phyloP scores from a whole-genome alignment of 1,139 yeast species.

The Scheffersomyces quercinus region DNA sequence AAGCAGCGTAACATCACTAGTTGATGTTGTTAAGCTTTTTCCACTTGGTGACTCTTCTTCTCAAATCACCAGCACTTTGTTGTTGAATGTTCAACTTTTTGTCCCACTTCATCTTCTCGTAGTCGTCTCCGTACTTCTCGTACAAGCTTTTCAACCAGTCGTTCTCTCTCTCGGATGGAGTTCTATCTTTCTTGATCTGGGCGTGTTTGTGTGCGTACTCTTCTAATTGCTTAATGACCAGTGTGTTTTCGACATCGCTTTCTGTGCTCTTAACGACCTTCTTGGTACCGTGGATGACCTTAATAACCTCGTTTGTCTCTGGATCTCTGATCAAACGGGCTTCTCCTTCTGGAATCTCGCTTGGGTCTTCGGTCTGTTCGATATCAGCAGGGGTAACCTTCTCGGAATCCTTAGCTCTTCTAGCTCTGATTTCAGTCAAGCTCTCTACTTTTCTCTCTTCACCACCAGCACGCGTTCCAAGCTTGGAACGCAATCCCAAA shows the following conservation, averaged over 20 bases:
- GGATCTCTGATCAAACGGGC: conserved; percentile 76
- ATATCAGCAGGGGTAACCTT: conserved; percentile 38
- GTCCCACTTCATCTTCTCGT: conserved; percentile 90
- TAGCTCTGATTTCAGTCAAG: conserved; percentile 30
- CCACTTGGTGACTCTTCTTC: conserved; percentile 68
- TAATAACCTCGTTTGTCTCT: conserved; percentile 65
- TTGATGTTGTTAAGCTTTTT: conserved; percentile 44
- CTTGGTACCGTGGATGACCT: conserved; percentile 71
- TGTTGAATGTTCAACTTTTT: conserved; percentile 79
- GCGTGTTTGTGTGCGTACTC: conserved; percentile 58
- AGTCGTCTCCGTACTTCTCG: conserved; percentile 84
- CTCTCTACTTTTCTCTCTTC: conserved; percentile 51
- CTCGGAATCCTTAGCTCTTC: conserved; percentile 25
- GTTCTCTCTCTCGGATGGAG: conserved; percentile 69
- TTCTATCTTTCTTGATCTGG: conserved; percentile 49
- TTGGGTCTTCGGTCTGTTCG: conserved; percentile 50
- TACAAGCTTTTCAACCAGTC: conserved; percentile 69
- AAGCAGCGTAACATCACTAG: conserved; percentile 2
- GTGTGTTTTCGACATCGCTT: conserved; percentile 21
- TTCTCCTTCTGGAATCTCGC: conserved; percentile 71
- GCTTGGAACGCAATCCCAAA: conserved; percentile 69
- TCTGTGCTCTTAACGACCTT: conserved; percentile 25
- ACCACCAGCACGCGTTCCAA: conserved; percentile 72
- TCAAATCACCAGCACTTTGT: conserved; percentile 82
- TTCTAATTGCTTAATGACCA: conserved; percentile 69